phyloP scores from a whole-genome alignment of 192 early-diverging fungal species.

The Coemansia sp. region DNA sequence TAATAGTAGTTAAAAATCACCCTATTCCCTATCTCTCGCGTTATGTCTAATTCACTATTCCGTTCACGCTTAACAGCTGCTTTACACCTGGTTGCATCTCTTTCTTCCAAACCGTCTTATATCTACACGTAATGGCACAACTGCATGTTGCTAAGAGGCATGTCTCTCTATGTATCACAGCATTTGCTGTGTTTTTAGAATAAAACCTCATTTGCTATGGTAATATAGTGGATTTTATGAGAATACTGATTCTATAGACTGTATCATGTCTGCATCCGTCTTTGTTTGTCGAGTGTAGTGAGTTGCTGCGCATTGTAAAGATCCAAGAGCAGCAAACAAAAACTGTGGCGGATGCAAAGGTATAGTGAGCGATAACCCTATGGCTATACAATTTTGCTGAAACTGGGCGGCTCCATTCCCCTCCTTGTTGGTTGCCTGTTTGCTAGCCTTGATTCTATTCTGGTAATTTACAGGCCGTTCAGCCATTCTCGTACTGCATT shows the following conservation, averaged over 20 bases:
- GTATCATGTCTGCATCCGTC: neutral
- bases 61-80: neutral
- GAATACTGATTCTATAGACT: no score
- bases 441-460: no score
- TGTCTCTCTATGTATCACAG: neutral
- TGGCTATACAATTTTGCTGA: neutral
- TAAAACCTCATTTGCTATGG: no score
- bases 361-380: conserved; percentile 8
- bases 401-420: neutral
- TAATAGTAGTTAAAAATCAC: no score
- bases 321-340: conserved; percentile 15
- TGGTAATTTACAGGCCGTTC: no score
- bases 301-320: conserved; percentile 28
- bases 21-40: no score
- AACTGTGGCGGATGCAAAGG: conserved; percentile 20
- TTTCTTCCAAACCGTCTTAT: neutral
- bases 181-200: no score
- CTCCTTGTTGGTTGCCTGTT: no score
- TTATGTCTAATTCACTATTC: no score
- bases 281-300: conserved; percentile 22
- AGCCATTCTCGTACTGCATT: neutral
- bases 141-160: neutral
- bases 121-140: neutral
- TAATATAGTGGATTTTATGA: no score
- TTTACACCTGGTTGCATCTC: neutral